phyloP scores from a whole-genome alignment of 768 basidiomycete species.

The Galerina marginata region DNA sequence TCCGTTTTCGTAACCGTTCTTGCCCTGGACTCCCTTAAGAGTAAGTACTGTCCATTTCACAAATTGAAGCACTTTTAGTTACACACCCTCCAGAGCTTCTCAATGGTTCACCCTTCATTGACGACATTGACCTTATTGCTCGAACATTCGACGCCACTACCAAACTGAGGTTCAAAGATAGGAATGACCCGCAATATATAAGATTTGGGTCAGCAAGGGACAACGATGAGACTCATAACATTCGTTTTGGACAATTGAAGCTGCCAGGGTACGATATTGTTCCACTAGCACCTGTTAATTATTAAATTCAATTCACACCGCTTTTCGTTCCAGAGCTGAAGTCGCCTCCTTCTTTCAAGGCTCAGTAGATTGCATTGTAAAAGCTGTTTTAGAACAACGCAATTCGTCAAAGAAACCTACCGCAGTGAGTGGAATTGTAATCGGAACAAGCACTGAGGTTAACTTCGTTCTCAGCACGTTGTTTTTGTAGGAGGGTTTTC shows the following conservation, averaged over 20 bases:
- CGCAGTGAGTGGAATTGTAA: conserved; percentile 27
- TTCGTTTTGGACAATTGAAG: conserved; percentile 53
- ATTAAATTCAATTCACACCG: not conserved
- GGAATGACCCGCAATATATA: conserved; percentile 47
- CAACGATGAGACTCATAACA: conserved; percentile 43
- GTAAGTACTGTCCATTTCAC: not conserved
- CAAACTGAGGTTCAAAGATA: conserved; percentile 35
- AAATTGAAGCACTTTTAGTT: no score
- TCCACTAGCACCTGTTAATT: not conserved
- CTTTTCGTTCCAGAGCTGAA: conserved; percentile 28
- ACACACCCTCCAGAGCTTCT: conserved; percentile 38
- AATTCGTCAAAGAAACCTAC: conserved; percentile 30
- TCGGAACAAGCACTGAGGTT: not conserved
- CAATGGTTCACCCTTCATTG: conserved; percentile 42
- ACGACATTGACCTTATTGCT: conserved; percentile 48
- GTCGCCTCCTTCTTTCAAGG: conserved; percentile 45
- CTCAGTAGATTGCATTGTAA: conserved; percentile 39
- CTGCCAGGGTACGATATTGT: conserved; percentile 27
- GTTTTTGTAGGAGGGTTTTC: conserved; percentile 65
- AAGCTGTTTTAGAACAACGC: conserved; percentile 26
- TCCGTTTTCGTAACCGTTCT: conserved; percentile 36
- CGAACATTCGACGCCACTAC: conserved; percentile 44
- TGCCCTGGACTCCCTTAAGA: conserved; percentile 13
- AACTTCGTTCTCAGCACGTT: conserved; percentile 34
- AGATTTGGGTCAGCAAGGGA: conserved; percentile 51